Base-by-base conservation (phyloP, 768 basidiomycete genomes). In the Mycena metata region DNA sequence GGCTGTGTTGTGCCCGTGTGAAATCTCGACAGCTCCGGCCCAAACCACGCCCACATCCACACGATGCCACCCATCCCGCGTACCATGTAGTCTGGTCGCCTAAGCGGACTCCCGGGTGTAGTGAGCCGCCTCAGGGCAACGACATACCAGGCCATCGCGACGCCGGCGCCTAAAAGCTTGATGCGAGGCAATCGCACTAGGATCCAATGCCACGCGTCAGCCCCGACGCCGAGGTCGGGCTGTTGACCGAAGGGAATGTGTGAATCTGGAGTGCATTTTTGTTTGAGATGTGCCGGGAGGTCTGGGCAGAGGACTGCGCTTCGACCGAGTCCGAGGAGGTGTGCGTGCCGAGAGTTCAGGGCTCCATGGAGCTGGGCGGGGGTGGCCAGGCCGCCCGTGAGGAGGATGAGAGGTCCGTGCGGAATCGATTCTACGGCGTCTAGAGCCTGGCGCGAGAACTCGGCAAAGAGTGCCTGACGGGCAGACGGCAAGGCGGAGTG, bases 341-440 rank as follows among this genome's bases (percentile, higher is more conserved):
- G 85, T 0, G 94, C 87, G 65, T 94, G 88, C 7, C 78, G 79
- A 11, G 85, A 79, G 0, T 74, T 69, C 17, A 95, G 83, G 1
- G 87, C 91, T 17, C 79, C 76, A 13, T 83, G 77, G 43, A 96
- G 81, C 35, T 88, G 83, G 0, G 83, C 78, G 17, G 88, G 86
- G 0, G 90, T 88, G 24, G 85, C 82, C 45, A 97, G 85, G 24
- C 94, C 94, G 33, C 95, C 95, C 0, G 95, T 96, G 30, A 96
- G 86, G 33, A 96, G 81, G 70, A 96, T 83, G 9, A 92, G 81
- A 1, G 95, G 93, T 3, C 77, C 73, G 1, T 77, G 74, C 1
- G 80, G 60, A 0, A 81, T 55, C 4, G 77, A 70, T n/a, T 80
- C 76, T 3, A 94, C 74, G 26, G 81, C 79, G 49, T 79, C 74